Evolutionary conservation across 1,284 basidiomycete species (phyloP), one percentile per base, ranked within the genome.

Genomic region (Cryptococcus neoformans): DNA sequence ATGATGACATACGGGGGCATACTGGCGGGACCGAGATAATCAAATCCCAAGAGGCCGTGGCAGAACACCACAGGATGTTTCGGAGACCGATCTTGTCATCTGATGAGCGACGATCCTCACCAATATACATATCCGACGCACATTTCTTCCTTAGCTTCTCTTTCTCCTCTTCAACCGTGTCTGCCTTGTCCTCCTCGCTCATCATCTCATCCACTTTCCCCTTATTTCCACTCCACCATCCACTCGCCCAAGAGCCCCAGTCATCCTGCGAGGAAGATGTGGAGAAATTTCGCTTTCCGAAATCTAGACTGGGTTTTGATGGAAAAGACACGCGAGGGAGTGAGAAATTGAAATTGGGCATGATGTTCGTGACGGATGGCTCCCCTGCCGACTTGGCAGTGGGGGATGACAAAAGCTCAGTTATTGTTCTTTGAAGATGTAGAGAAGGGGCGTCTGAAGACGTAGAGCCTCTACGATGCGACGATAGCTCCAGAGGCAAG

Each of bases 21-120:
- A 61, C 63, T 67, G 8, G 65, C 58, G 2, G 74, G 72, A 6
- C 62, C 71, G 9, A 76, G 62, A 51, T 69, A 72, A 71, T 92
- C 89, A 67, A 92, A 92, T 4, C 92, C 92, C 2, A 96, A 82
- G 1, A 96, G 82, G 7, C 94, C 93, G 69, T 97, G 93, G 65
- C 92, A 95, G 74, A 97, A 95, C 3, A 97, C 88, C 47, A 96
- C 77, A 0, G 93, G 93, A 64, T 91, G 84, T 59, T 83, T 82
- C 0, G 92, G 88, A 2, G 89, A 81, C 1, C 83, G 82, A 70
- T 92, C 72, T 75, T 28, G 34, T 37, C 45, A 35, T 10, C 21
- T 38, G 17, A 42, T 44, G 6, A 53, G 14, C 16, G 17, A 37
- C 14, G 8, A 28, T 28, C 21, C 28, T 28, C 28, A 28, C 4